Percentiles rank a stretch among this genome's conserved stretches.
Conservation (phyloP, 2,329 filamentous ascomycete species). For the Colletotrichum australisinense region DNA sequence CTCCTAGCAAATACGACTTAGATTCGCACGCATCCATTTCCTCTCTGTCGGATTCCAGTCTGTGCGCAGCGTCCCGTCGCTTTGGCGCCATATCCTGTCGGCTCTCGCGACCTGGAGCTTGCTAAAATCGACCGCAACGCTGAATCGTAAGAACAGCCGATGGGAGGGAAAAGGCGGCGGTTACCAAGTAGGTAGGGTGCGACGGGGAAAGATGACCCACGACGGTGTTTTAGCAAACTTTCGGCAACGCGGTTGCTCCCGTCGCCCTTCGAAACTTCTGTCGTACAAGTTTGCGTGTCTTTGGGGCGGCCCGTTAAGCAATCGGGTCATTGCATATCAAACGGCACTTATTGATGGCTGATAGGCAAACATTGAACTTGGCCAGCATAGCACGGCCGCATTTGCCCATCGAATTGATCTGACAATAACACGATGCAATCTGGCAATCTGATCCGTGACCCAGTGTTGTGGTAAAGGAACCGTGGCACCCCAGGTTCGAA, state of each 20-base stretch:
- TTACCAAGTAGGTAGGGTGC: neutral
- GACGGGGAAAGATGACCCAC: slow-evolving; percentile 6
- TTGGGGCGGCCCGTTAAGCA: neutral
- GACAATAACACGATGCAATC: slow-evolving; percentile 3
- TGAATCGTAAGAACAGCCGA: neutral
- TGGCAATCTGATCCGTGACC: slow-evolving; percentile 25
- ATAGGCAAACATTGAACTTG: neutral
- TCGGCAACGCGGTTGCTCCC: slow-evolving; percentile 29
- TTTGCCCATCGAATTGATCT: slow-evolving; percentile 9
- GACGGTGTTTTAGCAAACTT: slow-evolving; percentile 21
- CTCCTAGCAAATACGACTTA: slow-evolving; percentile 16
- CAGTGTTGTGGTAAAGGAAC: slow-evolving; percentile 25
- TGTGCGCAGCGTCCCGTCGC: slow-evolving; percentile 19
- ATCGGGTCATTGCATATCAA: neutral
- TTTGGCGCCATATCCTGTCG: slow-evolving; percentile 3
- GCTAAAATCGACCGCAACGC: neutral
- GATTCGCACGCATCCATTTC: slow-evolving; percentile 28
- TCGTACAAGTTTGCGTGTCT: neutral
- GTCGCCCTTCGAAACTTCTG: neutral
- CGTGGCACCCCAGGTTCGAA: neutral
- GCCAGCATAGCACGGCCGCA: neutral
- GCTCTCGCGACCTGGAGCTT: neutral
- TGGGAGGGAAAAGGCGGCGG: neutral
- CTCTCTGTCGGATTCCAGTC: slow-evolving; percentile 26
- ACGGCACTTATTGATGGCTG: neutral